Evolutionary conservation across 2,329 filamentous ascomycete species (phyloP), one percentile per base, ranked within the genome.

Genomic region (Zasmidium angulare): DNA sequence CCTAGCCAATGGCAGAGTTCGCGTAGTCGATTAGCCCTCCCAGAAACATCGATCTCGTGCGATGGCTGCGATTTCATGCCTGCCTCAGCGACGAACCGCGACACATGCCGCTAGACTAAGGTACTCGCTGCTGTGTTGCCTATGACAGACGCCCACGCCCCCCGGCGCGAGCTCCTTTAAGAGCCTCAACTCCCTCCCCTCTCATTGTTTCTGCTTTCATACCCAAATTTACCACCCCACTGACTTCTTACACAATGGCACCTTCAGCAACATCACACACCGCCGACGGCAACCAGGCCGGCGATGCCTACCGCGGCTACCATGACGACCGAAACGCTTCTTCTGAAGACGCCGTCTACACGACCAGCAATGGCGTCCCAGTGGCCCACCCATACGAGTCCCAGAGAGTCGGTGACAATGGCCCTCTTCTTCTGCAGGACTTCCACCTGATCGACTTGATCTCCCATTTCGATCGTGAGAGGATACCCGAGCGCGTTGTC

Each of bases 361-460:
- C 81, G 26, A 82, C 83, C 47, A 81, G 78, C 72, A 86, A 84
- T 71, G 82, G 82, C 56, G 78, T 77, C 0, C 83, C 84, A 1
- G 78, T 84, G 64, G 77, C 84, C 9, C 83, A 86, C 63, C 82
- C 83, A 1, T 85, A 86, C 65, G 83, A 84, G 66, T 69, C 79
- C 0, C 83, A 86, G 72, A 75, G 83, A 24, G 80, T 76, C 2
- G 83, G 83, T 64, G 81, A 84, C 65, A 84, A 82, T 47, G 84
- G 84, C 0, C 84, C 84, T 26, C 76, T 86, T 0, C 78, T 87
- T 1, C 73, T 85, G 64, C 77, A 85, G 55, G 79, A 81, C 63
- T 79, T 79, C 71, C 79, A 81, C 66, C 69, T 81, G 50, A 72
- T 81, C 63, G 79, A 81, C 55, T 71, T 81, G 20, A 72, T 81